These are phyloP conservation scores for Acer negundo DNA, from an alignment of 345 rosid genomes.

Conservation along the genomic window DNA sequence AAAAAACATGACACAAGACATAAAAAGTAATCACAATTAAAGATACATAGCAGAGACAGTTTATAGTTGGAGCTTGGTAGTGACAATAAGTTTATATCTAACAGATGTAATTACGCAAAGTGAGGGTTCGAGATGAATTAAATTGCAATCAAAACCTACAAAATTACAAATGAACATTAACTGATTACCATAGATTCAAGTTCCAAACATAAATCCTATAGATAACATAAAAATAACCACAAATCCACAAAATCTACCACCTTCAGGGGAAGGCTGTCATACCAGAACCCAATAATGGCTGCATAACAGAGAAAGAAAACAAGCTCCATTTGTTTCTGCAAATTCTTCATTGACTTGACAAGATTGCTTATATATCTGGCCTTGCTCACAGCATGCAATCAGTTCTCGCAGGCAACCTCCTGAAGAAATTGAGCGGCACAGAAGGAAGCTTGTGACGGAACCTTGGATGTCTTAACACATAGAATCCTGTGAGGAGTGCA, in stretches of 20 bases:
- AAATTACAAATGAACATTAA: conserved; percentile 40
- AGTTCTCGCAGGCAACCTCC: conserved; percentile 90
- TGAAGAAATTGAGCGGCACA: conserved; percentile 89
- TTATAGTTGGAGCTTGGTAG: not conserved
- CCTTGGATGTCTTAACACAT: conserved; percentile 87
- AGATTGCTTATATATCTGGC: conserved; percentile 5
- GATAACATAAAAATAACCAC: conserved; percentile 27
- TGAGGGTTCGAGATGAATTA: conserved; percentile 22
- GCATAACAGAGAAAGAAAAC: conserved; percentile 23
- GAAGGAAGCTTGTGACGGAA: conserved; percentile 88
- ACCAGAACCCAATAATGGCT: conserved; percentile 21
- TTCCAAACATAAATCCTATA: conserved; percentile 33
- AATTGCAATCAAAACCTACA: conserved; percentile 43
- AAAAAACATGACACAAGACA: not conserved
- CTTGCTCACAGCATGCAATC: conserved; percentile 75
- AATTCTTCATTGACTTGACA: conserved; percentile 19
- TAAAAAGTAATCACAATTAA: not conserved
- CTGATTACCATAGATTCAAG: conserved; percentile 25
- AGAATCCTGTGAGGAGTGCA: conserved; percentile 67
- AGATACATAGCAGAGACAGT: not conserved
- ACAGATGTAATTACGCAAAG: conserved; percentile 22
- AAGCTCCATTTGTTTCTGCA: conserved; percentile 27
- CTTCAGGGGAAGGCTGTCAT: conserved; percentile 43
- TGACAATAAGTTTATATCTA: conserved; percentile 15
- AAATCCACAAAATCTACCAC: conserved; percentile 53